A percentile compares a stretch with the other conserved stretches of the same genome.
phyloP scores from a whole-genome alignment of 1,284 basidiomycete genomes.

The Exobasidium cylindrosporum region DNA sequence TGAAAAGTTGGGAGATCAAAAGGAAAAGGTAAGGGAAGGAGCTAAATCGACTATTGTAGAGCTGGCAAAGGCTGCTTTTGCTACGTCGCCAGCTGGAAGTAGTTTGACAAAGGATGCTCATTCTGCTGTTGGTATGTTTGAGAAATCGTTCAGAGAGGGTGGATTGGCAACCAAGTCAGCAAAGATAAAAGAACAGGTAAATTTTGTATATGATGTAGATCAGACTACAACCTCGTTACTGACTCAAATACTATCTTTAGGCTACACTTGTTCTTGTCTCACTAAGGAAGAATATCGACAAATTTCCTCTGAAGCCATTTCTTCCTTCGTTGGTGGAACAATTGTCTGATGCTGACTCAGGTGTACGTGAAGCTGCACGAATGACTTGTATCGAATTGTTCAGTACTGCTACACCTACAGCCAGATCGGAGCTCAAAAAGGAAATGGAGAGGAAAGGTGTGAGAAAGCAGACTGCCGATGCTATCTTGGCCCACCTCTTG shows the following conservation, averaged over 20 bases:
- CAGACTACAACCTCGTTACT: neutral
- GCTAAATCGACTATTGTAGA: constrained; percentile 72
- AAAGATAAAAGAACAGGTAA: constrained; percentile 70
- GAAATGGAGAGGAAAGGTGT: constrained; percentile 79
- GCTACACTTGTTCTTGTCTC: neutral
- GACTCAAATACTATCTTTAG: neutral
- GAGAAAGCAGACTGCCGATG: constrained; percentile 71
- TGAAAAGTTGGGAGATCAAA: constrained; percentile 75
- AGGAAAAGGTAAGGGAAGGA: constrained; percentile 69
- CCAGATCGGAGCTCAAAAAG: constrained; percentile 87
- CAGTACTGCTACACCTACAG: constrained; percentile 73
- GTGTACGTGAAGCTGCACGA: constrained; percentile 80
- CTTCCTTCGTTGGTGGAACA: constrained; percentile 75
- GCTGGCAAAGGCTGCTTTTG: constrained; percentile 68
- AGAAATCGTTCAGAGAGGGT: constrained; percentile 72
- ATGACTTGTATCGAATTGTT: constrained; percentile 79
- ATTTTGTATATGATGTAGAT: constrained; percentile 29
- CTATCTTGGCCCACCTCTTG: constrained; percentile 58
- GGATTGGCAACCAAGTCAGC: constrained; percentile 66
- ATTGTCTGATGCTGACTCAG: constrained; percentile 84
- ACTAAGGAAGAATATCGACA: constrained; percentile 29
- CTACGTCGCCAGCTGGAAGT: constrained; percentile 54
- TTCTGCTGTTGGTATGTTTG: constrained; percentile 60
- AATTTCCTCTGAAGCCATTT: constrained; percentile 78
- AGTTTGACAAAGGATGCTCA: constrained; percentile 57